phyloP scores from a whole-genome alignment of 1,284 basidiomycete genomes.

The Coriolopsis trogii region DNA sequence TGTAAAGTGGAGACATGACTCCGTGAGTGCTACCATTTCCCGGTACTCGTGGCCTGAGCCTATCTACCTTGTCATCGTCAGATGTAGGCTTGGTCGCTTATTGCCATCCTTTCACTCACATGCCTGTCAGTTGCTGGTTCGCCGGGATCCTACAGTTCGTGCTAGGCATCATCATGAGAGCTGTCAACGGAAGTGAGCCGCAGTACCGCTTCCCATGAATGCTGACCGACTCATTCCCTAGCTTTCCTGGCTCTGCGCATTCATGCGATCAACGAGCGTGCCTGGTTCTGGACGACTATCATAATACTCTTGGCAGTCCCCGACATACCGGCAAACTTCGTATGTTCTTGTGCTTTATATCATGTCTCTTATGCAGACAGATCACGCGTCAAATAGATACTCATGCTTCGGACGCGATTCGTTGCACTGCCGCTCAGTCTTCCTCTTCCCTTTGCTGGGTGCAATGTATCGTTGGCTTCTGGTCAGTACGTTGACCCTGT shows the following conservation, averaged over 20 bases:
- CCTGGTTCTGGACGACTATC: slow-evolving; percentile 8
- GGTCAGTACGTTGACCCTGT: too few relatives aligned
- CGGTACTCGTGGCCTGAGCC: too few relatives aligned
- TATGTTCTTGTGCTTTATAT: background rate
- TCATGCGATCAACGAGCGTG: slow-evolving; percentile 12
- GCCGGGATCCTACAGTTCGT: background rate
- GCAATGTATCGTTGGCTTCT: too few relatives aligned
- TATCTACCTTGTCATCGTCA: background rate
- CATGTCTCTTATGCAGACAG: too few relatives aligned
- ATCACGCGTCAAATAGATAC: too few relatives aligned
- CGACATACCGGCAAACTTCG: slow-evolving; percentile 1
- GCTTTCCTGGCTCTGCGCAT: slow-evolving; percentile 16
- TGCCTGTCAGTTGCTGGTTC: background rate
- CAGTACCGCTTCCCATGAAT: background rate
- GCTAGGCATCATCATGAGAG: background rate
- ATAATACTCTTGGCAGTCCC: slow-evolving; percentile 1
- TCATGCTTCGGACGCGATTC: background rate
- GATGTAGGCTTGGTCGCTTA: background rate
- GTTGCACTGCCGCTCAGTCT: too few relatives aligned
- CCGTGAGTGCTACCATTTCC: slow-evolving; percentile 1
- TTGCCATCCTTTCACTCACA: too few relatives aligned
- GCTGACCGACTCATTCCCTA: background rate
- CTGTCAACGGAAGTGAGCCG: background rate
- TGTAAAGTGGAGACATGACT: background rate
- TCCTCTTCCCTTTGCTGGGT: background rate